Conservation (phyloP, 495 filamentous ascomycete species). For the Aspergillus sparsus region DNA sequence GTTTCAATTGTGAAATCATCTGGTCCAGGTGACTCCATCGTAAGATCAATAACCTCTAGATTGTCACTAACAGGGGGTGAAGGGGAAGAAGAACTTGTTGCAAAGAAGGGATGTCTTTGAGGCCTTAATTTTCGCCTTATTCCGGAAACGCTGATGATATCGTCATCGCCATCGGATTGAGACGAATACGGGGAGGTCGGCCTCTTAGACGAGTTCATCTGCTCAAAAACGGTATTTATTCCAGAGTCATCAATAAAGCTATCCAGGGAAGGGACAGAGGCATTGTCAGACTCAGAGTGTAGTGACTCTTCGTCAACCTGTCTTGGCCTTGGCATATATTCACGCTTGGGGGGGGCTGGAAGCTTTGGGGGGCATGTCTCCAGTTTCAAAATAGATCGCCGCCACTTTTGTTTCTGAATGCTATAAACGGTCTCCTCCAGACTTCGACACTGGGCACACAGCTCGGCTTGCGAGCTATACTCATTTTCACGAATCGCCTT, state of each 20-base stretch:
- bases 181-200: conserved; percentile 7
- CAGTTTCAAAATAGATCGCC: conserved; percentile 51
- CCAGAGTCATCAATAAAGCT: conserved; percentile 44
- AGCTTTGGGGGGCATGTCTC: conserved; percentile 52
- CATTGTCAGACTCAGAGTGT: conserved; percentile 33
- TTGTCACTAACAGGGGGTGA: conserved; percentile 7
- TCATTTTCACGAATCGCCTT: conserved; percentile 49
- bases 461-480: conserved; percentile 49
- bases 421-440: conserved; percentile 65
- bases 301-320: conserved; percentile 47
- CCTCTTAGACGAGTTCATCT: not conserved
- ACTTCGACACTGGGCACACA: conserved; percentile 54
- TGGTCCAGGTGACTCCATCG: conserved; percentile 24
- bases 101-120: conserved; percentile 10
- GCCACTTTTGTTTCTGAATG: conserved; percentile 56
- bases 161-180: conserved; percentile 32
- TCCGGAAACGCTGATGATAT: conserved; percentile 30
- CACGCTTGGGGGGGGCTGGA: conserved; percentile 28
- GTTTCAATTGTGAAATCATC: conserved; percentile 32
- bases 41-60: conserved; percentile 35
- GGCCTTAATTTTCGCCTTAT: conserved; percentile 17
- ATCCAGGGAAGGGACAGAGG: conserved; percentile 45
- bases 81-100: conserved; percentile 20
- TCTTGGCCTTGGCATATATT: conserved; percentile 20
- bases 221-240: not conserved